Evolutionary conservation across 768 basidiomycete species (phyloP).

Genomic region (Termitomyces sp.): DNA sequence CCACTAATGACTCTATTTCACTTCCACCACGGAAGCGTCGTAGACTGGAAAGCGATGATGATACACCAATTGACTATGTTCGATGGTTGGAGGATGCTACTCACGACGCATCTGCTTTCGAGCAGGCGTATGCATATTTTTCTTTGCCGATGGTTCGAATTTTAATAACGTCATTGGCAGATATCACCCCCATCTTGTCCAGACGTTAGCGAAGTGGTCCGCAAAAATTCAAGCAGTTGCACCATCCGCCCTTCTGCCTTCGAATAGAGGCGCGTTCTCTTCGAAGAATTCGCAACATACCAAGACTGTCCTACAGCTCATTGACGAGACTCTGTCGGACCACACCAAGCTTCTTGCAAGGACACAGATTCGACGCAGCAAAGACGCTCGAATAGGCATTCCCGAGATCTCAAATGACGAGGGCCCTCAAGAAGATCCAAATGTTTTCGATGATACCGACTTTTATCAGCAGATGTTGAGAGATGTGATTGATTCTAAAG

Average conservation of each 20-base stretch:
- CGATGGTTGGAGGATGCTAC: slow-evolving; percentile 42
- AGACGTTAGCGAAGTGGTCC: slow-evolving; percentile 92
- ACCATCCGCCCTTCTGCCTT: slow-evolving; percentile 68
- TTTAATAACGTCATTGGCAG: slow-evolving; percentile 25
- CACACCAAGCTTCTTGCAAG: slow-evolving; percentile 56
- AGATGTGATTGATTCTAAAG: slow-evolving; percentile 81
- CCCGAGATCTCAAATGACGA: slow-evolving; percentile 29
- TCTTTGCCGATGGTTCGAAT: not conserved
- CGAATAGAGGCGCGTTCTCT: slow-evolving; percentile 68
- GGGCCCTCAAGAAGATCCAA: slow-evolving; percentile 34
- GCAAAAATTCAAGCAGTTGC: slow-evolving; percentile 92
- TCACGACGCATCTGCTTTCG: slow-evolving; percentile 39
- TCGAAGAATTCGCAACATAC: slow-evolving; percentile 47
- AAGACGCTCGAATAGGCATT: slow-evolving; percentile 40
- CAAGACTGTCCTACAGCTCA: slow-evolving; percentile 69
- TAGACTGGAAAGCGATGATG: slow-evolving; percentile 33
- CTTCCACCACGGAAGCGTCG: slow-evolving; percentile 59
- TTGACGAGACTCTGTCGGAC: slow-evolving; percentile 70
- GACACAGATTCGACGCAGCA: slow-evolving; percentile 56
- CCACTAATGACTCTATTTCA: slow-evolving; percentile 42
- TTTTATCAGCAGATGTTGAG: slow-evolving; percentile 92
- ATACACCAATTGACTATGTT: slow-evolving; percentile 26
- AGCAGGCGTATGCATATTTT: slow-evolving; percentile 44
- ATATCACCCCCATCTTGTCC: slow-evolving; percentile 65
- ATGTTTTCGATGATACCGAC: slow-evolving; percentile 85